Conservation (phyloP, 768 basidiomycete species). For the Nidularia sp. region DNA sequence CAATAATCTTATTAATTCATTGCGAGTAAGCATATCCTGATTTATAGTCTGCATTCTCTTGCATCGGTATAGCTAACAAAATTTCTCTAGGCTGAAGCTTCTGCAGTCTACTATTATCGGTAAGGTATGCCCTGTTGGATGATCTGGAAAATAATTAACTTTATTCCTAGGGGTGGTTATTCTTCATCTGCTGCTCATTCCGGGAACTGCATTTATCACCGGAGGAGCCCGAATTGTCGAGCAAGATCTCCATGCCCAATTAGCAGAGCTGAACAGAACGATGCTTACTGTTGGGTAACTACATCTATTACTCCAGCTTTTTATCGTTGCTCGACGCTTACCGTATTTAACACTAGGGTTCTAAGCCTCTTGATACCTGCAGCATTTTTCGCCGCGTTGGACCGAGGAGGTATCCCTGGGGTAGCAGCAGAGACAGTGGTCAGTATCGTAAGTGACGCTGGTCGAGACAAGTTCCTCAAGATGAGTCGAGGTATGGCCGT, state of each 20-base stretch:
- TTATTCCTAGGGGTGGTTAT: slow-evolving; percentile 54
- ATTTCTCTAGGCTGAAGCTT: slow-evolving; percentile 44
- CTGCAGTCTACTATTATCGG: slow-evolving; percentile 70
- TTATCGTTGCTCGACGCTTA: background rate
- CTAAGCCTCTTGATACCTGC: slow-evolving; percentile 61
- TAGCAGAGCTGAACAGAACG: slow-evolving; percentile 65
- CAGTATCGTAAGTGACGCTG: slow-evolving; percentile 34
- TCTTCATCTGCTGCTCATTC: slow-evolving; percentile 69
- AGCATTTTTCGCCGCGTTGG: slow-evolving; percentile 62
- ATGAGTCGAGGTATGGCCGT: slow-evolving; percentile 68
- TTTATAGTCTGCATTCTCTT: no score
- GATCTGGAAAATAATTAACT: no score
- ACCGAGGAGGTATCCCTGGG: slow-evolving; percentile 21
- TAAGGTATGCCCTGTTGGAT: slow-evolving; percentile 12
- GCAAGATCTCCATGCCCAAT: slow-evolving; percentile 64
- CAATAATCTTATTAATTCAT: slow-evolving; percentile 62
- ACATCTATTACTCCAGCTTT: background rate
- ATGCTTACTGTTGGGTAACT: slow-evolving; percentile 66
- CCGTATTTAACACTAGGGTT: slow-evolving; percentile 35
- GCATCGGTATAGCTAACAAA: no score
- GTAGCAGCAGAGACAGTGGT: slow-evolving; percentile 10
- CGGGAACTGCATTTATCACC: slow-evolving; percentile 66
- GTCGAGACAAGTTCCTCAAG: slow-evolving; percentile 43
- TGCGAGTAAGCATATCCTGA: slow-evolving; percentile 54
- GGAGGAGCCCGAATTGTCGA: slow-evolving; percentile 66